Conservation (phyloP, 495 filamentous ascomycete species). For the Pyrenula aspistea region DNA sequence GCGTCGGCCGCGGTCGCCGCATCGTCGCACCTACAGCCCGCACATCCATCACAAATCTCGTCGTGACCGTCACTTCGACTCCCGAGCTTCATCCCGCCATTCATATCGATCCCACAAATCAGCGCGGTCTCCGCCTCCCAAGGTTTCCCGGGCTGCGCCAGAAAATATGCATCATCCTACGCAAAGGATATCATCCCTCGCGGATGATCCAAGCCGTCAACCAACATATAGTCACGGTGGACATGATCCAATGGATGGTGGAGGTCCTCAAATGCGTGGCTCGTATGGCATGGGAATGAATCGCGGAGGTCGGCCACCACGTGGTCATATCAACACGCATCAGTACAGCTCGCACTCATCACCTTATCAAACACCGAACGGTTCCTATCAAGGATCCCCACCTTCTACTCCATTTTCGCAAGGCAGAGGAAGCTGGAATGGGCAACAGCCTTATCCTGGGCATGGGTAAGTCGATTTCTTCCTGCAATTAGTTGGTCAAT, state of each 20-base stretch:
- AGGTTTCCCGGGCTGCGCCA: conserved; percentile 10
- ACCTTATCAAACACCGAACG: conserved; percentile 42
- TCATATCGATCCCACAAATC: conserved; percentile 19
- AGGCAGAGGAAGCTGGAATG: conserved; percentile 44
- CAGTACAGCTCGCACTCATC: conserved; percentile 34
- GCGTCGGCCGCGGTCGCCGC: conserved; percentile 1
- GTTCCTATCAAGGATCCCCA: conserved; percentile 57
- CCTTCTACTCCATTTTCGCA: conserved; percentile 48
- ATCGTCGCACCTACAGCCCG: conserved; percentile 7
- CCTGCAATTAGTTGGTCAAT: background rate
- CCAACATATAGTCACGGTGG: conserved; percentile 24
- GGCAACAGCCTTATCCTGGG: conserved; percentile 41
- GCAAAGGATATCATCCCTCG: conserved; percentile 15
- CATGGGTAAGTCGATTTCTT: conserved; percentile 39
- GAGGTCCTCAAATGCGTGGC: conserved; percentile 16
- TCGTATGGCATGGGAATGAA: conserved; percentile 13
- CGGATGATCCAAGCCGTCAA: conserved; percentile 16
- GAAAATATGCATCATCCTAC: conserved; percentile 19
- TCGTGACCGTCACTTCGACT: background rate
- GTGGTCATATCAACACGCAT: conserved; percentile 17
- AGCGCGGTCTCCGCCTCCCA: conserved; percentile 15
- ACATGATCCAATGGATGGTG: conserved; percentile 10
- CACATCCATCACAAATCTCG: background rate
- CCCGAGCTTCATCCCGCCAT: conserved; percentile 10
- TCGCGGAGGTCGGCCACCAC: conserved; percentile 23